Evolutionary conservation across 2,329 filamentous ascomycete genomes (phyloP).

Genomic region (Aspergillus puulaauensis): DNA sequence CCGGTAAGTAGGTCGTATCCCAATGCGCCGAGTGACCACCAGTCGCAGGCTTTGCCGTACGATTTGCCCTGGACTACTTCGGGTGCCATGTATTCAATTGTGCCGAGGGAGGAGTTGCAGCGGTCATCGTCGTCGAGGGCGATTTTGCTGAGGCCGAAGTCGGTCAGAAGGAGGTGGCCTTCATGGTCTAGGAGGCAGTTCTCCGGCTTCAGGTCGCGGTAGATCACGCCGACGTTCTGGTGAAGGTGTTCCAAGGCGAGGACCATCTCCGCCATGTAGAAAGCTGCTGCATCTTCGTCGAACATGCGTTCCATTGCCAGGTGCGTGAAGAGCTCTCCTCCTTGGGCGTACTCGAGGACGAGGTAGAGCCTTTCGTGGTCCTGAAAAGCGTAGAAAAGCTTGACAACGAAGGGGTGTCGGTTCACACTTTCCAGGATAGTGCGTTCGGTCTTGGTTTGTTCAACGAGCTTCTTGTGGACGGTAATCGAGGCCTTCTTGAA

Average conservation of each 20-base stretch:
- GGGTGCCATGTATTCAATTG: conserved; percentile 98
- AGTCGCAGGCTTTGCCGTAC: conserved; percentile 94
- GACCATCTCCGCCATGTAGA: conserved; percentile 99
- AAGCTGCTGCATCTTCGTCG: conserved; percentile 80
- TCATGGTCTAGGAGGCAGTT: conserved; percentile 92
- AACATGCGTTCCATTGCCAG: conserved; percentile 95
- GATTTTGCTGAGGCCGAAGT: conserved; percentile 96
- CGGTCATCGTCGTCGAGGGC: conserved; percentile 67
- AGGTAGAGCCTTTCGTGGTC: conserved; percentile 97
- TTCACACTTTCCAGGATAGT: conserved; percentile 94
- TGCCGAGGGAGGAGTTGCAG: conserved; percentile 90
- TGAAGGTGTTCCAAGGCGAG: conserved; percentile 92
- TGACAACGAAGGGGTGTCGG: conserved; percentile 95
- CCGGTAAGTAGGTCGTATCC: conserved; percentile 92
- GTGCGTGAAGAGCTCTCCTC: conserved; percentile 95
- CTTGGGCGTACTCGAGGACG: conserved; percentile 95
- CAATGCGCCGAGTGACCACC: conserved; percentile 96
- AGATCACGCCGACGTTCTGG: conserved; percentile 87
- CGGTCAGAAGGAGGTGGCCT: conserved; percentile 89
- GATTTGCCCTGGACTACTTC: conserved; percentile 85
- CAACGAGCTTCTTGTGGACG: conserved; percentile 91
- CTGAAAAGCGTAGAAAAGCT: conserved; percentile 97
- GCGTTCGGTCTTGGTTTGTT: conserved; percentile 96
- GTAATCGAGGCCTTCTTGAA: conserved; percentile 96
- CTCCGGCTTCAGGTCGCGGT: conserved; percentile 95